phyloP scores from a whole-genome alignment of 2,329 filamentous ascomycete genomes.

The Colletotrichum horii region DNA sequence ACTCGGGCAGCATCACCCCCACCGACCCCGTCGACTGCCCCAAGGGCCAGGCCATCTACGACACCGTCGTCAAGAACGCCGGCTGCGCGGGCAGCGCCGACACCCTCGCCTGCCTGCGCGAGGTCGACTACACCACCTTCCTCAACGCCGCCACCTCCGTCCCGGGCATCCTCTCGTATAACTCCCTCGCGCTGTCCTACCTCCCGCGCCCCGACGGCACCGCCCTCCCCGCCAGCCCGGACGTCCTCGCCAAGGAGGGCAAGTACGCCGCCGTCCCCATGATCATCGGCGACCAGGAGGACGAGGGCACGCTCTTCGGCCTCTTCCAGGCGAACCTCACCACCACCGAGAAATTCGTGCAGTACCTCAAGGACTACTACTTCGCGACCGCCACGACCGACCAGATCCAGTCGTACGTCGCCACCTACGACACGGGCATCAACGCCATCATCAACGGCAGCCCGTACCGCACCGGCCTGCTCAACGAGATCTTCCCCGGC shows the following conservation, averaged over 20 bases:
- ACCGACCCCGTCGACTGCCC: conserved; percentile 56
- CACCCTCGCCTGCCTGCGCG: conserved; percentile 60
- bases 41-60: conserved; percentile 61
- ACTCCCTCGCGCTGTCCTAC: conserved; percentile 64
- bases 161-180: conserved; percentile 61
- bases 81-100: conserved; percentile 58
- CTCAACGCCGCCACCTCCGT: conserved; percentile 64
- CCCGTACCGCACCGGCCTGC: conserved; percentile 61
- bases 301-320: conserved; percentile 70
- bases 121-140: conserved; percentile 52
- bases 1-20: conserved; percentile 57
- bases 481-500: conserved; percentile 68
- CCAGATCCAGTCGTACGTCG: conserved; percentile 54
- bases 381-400: conserved; percentile 20
- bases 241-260: conserved; percentile 49
- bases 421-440: conserved; percentile 55
- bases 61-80: conserved; percentile 53
- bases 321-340: conserved; percentile 64
- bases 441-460: conserved; percentile 59
- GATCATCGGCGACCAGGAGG: conserved; percentile 69
- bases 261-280: conserved; percentile 64
- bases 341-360: conserved; percentile 51
- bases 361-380: conserved; percentile 31
- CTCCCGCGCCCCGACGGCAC: conserved; percentile 65
- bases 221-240: conserved; percentile 57